These are phyloP conservation scores for Colletotrichum trifolii DNA, from an alignment of 2,329 filamentous ascomycete species.

Conservation along the genomic window DNA sequence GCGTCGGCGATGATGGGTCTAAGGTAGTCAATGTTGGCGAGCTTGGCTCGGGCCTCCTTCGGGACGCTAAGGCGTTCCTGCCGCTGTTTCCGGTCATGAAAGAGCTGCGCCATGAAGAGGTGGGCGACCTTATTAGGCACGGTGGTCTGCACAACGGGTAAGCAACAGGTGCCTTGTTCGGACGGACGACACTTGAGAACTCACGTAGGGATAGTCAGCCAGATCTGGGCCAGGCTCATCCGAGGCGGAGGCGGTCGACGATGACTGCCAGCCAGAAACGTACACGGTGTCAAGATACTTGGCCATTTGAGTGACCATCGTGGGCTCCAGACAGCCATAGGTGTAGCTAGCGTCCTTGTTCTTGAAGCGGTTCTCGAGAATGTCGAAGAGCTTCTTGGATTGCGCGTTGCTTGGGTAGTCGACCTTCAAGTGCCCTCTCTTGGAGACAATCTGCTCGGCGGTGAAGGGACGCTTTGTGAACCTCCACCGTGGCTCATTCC, in stretches of 20 bases:
- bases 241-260: slow-evolving; percentile 92
- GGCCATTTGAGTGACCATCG: slow-evolving; percentile 99
- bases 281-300: slow-evolving; percentile 99
- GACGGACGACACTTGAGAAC: slow-evolving; percentile 43
- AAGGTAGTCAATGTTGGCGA: slow-evolving; percentile 90
- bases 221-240: slow-evolving; percentile 98
- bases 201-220: slow-evolving; percentile 93
- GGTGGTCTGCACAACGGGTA: slow-evolving; percentile 73
- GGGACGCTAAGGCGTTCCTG: slow-evolving; percentile 88
- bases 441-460: slow-evolving; percentile 95
- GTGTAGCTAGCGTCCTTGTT: slow-evolving; percentile 89
- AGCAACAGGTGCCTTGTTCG: slow-evolving; percentile 2
- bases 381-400: slow-evolving; percentile 94
- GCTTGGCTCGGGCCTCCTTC: slow-evolving; percentile 75
- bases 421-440: slow-evolving; percentile 90
- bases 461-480: slow-evolving; percentile 93
- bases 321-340: slow-evolving; percentile 96
- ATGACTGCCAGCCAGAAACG: slow-evolving; percentile 98
- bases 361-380: slow-evolving; percentile 89
- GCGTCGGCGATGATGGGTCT: slow-evolving; percentile 96
- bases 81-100: slow-evolving; percentile 99
- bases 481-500: slow-evolving; percentile 91
- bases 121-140: slow-evolving; percentile 98
- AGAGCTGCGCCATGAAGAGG: slow-evolving; percentile 97
- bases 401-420: slow-evolving; percentile 90